Evolutionary conservation across 2,329 filamentous ascomycete genomes (phyloP).

Genomic region (Xylaria sp.): DNA sequence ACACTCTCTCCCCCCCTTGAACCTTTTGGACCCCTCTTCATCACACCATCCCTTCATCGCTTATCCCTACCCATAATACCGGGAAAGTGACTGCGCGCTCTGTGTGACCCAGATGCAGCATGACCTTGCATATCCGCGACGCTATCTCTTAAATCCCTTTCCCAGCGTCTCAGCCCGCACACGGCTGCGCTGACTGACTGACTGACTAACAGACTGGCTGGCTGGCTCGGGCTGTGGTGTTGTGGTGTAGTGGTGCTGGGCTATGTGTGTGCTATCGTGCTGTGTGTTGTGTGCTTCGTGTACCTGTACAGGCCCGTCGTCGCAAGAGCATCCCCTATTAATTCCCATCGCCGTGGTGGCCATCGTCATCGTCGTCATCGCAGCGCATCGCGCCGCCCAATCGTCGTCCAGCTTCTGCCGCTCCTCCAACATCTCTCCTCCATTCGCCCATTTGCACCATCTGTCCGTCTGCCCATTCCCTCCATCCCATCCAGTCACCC

Average conservation of each 20-base stretch:
- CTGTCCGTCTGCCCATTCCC: neutral
- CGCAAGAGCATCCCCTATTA: neutral
- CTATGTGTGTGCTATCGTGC: too few species aligned
- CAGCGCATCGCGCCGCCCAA: conserved; percentile 1
- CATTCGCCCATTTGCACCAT: conserved; percentile 14
- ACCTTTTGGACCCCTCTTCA: conserved; percentile 36
- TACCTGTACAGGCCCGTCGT: conserved; percentile 4
- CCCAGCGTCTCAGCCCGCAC: conserved; percentile 34
- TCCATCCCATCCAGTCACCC: conserved; percentile 1
- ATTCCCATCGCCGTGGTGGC: conserved; percentile 11
- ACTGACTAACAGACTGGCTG: neutral
- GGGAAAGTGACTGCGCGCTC: conserved; percentile 39
- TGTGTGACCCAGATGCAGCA: conserved; percentile 44
- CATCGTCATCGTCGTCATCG: conserved; percentile 16
- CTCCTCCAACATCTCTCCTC: conserved; percentile 5
- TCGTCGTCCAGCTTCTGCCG: conserved; percentile 8
- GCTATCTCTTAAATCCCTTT: conserved; percentile 37
- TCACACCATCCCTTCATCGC: conserved; percentile 36
- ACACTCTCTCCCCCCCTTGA: neutral
- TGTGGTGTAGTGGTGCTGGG: too few species aligned
- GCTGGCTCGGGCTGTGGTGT: too few species aligned
- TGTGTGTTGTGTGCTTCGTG: conserved; percentile 12
- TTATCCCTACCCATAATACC: conserved; percentile 48
- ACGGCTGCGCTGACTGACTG: conserved; percentile 1
- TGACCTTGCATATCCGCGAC: conserved; percentile 43